Evolutionary conservation across 495 filamentous ascomycete genomes (phyloP).

Genomic region (Penicillium flavigenum): DNA sequence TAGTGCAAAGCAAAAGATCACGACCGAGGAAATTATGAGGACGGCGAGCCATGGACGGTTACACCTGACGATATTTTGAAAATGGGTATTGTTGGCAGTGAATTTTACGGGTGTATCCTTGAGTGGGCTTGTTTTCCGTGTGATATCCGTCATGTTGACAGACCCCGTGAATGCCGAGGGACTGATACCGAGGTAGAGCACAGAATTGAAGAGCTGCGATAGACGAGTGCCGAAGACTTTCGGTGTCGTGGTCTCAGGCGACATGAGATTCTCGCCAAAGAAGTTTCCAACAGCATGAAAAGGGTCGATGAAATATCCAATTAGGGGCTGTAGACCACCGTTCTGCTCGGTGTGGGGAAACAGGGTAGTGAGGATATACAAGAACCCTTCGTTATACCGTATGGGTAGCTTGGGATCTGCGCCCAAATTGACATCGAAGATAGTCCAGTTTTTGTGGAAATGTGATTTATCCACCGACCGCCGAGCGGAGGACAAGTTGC

Average conservation of each 20-base stretch:
- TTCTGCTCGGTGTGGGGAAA: background rate
- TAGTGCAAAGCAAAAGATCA: slow-evolving; percentile 3
- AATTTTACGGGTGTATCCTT: background rate
- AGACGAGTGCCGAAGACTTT: background rate
- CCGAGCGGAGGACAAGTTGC: slow-evolving; percentile 1
- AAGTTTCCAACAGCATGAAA: background rate
- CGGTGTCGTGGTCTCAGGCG: background rate
- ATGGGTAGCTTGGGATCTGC: background rate
- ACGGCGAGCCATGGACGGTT: background rate
- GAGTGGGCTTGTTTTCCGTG: background rate
- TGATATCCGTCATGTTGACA: background rate
- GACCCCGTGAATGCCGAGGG: slow-evolving; percentile 1
- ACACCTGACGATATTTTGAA: background rate
- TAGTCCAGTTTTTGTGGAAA: slow-evolving; percentile 2
- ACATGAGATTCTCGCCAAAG: background rate
- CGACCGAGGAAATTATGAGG: background rate
- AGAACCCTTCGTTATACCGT: background rate
- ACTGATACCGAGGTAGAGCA: background rate
- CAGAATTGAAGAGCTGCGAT: background rate
- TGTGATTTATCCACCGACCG: background rate
- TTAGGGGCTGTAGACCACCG: background rate
- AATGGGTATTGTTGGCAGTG: background rate
- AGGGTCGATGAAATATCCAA: slow-evolving; percentile 1
- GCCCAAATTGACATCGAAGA: background rate
- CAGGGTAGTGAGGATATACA: background rate